A percentile compares a stretch with the other conserved stretches of the same genome.
Conservation (phyloP, 129 eudicot genomes). For the Mikania micrantha region DNA sequence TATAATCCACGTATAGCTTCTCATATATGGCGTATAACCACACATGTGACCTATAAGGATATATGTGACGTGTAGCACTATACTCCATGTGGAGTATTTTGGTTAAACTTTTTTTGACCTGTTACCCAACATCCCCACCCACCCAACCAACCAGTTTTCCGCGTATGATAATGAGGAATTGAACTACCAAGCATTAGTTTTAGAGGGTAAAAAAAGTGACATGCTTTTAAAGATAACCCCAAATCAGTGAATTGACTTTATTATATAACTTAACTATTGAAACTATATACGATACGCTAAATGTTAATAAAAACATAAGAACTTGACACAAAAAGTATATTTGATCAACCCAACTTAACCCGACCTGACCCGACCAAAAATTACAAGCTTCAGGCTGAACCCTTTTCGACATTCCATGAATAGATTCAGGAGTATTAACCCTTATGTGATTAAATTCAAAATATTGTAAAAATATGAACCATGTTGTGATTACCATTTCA, state of each 20-base stretch:
- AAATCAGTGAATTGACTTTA: neutral
- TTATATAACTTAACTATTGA: neutral
- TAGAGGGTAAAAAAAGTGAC: no score
- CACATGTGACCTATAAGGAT: no score
- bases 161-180: no score
- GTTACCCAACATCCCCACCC: no score
- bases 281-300: neutral
- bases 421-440: neutral
- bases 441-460: neutral
- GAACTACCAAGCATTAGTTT: no score
- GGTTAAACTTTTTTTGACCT: no score
- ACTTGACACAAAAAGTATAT: neutral
- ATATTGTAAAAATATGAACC: neutral
- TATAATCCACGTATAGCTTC: no score
- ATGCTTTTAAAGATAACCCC: neutral
- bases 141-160: no score
- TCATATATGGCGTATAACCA: no score
- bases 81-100: no score
- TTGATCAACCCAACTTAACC: neutral
- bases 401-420: neutral
- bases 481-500: slow-evolving; percentile 41
- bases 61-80: no score
- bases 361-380: neutral
- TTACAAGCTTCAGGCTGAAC: neutral
- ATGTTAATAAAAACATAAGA: neutral